These are phyloP conservation scores for Symbiodinium natans DNA, from an alignment of 73 alveolate species.

Conservation along the genomic window DNA sequence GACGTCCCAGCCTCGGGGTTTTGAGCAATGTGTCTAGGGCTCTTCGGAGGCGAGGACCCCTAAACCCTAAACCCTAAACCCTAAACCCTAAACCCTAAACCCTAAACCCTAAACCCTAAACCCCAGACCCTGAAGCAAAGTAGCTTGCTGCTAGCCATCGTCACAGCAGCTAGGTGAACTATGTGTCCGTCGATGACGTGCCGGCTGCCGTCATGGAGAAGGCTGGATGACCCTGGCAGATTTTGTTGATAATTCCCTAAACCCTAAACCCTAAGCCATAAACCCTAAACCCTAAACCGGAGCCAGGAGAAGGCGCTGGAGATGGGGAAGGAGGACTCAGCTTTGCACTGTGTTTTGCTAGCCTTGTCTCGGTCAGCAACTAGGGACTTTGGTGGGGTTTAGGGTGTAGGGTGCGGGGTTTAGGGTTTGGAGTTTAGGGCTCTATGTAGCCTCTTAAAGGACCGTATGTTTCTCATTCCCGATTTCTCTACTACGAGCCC, in stretches of 20 bases:
- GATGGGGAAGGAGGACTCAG: conserved; percentile 60
- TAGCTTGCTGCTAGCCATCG: neutral
- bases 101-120: neutral
- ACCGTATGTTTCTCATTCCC: too few relatives aligned
- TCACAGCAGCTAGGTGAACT: neutral
- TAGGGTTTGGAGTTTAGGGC: too few relatives aligned
- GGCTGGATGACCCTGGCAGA: neutral
- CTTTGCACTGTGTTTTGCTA: too few relatives aligned
- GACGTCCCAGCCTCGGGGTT: neutral
- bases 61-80: neutral
- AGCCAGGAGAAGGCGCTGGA: conserved; percentile 58
- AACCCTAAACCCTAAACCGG: neutral
- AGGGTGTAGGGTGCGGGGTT: too few relatives aligned
- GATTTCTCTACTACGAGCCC: too few relatives aligned
- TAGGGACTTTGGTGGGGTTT: too few relatives aligned
- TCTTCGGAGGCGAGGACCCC: neutral
- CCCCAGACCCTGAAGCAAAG: neutral
- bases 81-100: neutral
- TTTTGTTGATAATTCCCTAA: neutral
- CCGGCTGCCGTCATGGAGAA: conserved; percentile 43
- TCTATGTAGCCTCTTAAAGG: too few relatives aligned
- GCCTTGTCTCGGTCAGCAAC: too few relatives aligned
- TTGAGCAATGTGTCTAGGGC: neutral
- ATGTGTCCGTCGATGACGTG: conserved; percentile 52
- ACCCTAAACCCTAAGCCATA: neutral